Evolutionary conservation across 2,329 filamentous ascomycete genomes (phyloP).

Genomic region (Sphaerulina vaccinii): DNA sequence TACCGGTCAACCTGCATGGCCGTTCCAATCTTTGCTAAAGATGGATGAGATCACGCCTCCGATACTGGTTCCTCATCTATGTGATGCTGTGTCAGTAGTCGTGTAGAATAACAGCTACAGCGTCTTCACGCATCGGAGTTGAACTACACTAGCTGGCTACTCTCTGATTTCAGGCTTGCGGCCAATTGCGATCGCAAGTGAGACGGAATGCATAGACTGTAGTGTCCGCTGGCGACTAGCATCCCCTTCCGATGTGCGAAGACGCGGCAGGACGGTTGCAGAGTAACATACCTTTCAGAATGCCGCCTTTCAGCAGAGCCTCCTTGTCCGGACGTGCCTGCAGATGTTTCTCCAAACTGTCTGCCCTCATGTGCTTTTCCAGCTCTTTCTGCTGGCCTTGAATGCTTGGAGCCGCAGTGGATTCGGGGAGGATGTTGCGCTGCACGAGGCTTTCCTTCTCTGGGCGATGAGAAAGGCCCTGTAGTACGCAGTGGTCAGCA

Average conservation of each 20-base stretch:
- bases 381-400: constrained; percentile 81
- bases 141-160: too few species aligned
- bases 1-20: background rate
- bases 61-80: background rate
- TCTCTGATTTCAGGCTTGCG: too few species aligned
- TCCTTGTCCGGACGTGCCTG: constrained; percentile 73
- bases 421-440: constrained; percentile 82
- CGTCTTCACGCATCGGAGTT: background rate
- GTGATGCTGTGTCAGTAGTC: background rate
- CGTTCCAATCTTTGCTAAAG: background rate
- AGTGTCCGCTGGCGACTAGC: too few species aligned
- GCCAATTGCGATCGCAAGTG: too few species aligned
- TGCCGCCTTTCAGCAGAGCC: constrained; percentile 73
- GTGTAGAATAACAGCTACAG: background rate
- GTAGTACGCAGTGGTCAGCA: background rate
- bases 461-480: constrained; percentile 59
- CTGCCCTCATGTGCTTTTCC: constrained; percentile 81
- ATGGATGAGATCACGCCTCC: background rate
- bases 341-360: constrained; percentile 84
- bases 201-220: too few species aligned
- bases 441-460: constrained; percentile 76
- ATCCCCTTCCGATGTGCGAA: too few species aligned
- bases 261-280: too few species aligned
- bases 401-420: constrained; percentile 73
- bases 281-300: constrained; percentile 54